A percentile compares a stretch with the other conserved stretches of the same genome.
Evolutionary conservation across 176 grass and related monocot genomes (phyloP).

Genomic region (Eragrostis nindensis): DNA sequence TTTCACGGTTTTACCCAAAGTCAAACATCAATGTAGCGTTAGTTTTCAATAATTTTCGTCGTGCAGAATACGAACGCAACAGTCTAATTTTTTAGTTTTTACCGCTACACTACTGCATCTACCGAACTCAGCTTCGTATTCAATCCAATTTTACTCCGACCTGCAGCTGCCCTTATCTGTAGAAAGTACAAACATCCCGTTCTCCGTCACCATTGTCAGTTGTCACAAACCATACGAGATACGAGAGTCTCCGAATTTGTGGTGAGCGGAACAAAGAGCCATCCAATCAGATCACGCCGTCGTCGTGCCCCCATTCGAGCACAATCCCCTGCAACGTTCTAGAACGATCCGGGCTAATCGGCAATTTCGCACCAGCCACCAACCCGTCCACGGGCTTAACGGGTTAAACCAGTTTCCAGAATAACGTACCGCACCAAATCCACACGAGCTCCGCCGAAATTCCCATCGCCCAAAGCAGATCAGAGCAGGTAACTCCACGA

Average conservation of each 20-base stretch:
- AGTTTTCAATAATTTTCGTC: too few species aligned
- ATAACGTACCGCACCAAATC: not conserved
- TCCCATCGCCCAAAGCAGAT: not conserved
- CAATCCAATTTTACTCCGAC: too few species aligned
- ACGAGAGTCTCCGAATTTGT: not conserved
- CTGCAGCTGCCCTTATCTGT: too few species aligned
- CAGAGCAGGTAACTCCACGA: not conserved
- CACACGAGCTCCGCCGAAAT: not conserved
- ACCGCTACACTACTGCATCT: too few species aligned
- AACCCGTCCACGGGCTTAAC: not conserved
- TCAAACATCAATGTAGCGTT: too few species aligned
- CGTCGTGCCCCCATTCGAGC: not conserved
- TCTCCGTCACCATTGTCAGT: too few species aligned
- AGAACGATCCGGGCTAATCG: constrained; percentile 30
- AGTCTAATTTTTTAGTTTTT: too few species aligned
- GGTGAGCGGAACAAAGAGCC: not conserved
- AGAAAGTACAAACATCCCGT: too few species aligned
- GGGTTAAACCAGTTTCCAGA: not conserved
- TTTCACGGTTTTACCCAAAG: too few species aligned
- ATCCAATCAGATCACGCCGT: not conserved
- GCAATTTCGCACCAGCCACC: not conserved
- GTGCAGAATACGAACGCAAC: too few species aligned
- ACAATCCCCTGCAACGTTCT: not conserved
- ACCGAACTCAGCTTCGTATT: too few species aligned
- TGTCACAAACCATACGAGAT: too few species aligned